A percentile compares a stretch with the other conserved stretches of the same genome.
These are phyloP conservation scores for Lecanicillium sp. DNA, from an alignment of 2,329 filamentous ascomycete species.

Conservation along the genomic window DNA sequence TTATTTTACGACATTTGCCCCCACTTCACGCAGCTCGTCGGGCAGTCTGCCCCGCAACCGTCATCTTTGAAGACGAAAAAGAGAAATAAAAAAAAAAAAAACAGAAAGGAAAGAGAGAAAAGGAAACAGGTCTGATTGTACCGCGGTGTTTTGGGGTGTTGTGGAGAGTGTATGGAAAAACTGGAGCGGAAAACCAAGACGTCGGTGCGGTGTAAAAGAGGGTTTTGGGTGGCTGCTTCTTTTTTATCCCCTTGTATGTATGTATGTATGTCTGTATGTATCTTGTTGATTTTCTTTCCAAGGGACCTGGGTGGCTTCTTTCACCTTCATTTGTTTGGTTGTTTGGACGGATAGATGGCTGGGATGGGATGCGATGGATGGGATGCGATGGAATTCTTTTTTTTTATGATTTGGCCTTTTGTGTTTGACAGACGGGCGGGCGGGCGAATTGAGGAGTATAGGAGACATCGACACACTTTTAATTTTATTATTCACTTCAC, in stretches of 20 bases:
- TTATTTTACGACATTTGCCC: neutral
- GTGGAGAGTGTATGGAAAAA: no score
- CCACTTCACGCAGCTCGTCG: no score
- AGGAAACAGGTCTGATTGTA: no score
- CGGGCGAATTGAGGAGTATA: slow-evolving; percentile 4
- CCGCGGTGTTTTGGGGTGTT: no score
- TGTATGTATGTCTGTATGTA: neutral
- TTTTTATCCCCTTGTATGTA: neutral
- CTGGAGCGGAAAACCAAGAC: no score
- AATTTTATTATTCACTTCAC: neutral
- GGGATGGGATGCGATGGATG: neutral
- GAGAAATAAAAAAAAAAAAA: neutral
- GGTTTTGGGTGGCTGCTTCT: no score
- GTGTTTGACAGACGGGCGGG: no score
- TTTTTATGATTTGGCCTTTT: neutral
- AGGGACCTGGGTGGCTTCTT: neutral
- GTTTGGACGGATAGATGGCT: neutral
- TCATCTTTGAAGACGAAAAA: no score
- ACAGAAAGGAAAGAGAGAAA: no score
- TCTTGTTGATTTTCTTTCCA: neutral
- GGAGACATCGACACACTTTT: neutral
- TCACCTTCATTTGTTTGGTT: neutral
- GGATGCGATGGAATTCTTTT: neutral
- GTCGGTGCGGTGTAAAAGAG: no score
- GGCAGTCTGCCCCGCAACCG: no score